Evolutionary conservation across 352 stramenopile genomes (phyloP).

Genomic region (Phytophthora aleatoria): DNA sequence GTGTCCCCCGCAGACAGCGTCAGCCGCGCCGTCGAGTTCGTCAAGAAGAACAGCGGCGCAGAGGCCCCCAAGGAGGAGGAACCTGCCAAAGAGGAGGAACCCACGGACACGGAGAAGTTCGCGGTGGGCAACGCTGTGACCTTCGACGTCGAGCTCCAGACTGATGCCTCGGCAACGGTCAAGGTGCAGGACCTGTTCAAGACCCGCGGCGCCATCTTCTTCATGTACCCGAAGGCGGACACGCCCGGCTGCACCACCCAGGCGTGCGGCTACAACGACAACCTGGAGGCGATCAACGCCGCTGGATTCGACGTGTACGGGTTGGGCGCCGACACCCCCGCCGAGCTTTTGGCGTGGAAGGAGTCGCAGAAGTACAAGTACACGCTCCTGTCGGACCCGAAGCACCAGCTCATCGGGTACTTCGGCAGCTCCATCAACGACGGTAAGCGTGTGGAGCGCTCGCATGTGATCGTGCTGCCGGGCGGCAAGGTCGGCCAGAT

Average conservation of each 20-base stretch:
- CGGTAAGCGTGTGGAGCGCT: slow-evolving; percentile 72
- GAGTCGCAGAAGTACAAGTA: slow-evolving; percentile 81
- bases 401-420: slow-evolving; percentile 75
- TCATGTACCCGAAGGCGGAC: slow-evolving; percentile 90
- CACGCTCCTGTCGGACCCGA: slow-evolving; percentile 79
- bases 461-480: slow-evolving; percentile 84
- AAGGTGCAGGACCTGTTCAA: slow-evolving; percentile 77
- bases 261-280: slow-evolving; percentile 85
- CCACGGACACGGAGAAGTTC: slow-evolving; percentile 28
- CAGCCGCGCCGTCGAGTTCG: slow-evolving; percentile 71
- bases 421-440: slow-evolving; percentile 79
- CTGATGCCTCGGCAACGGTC: slow-evolving; percentile 57
- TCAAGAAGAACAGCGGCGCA: slow-evolving; percentile 45
- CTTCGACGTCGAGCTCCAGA: slow-evolving; percentile 74
- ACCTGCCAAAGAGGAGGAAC: slow-evolving; percentile 21
- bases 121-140: slow-evolving; percentile 52
- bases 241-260: slow-evolving; percentile 86
- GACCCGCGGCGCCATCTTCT: slow-evolving; percentile 82
- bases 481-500: slow-evolving; percentile 79
- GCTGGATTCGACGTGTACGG: slow-evolving; percentile 85
- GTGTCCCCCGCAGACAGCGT: slow-evolving; percentile 81
- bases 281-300: slow-evolving; percentile 74
- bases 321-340: slow-evolving; percentile 71
- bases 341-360: slow-evolving; percentile 79
- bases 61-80: slow-evolving; percentile 22